These are phyloP conservation scores for Bonia amplexicaulis DNA, from an alignment of 176 grass and related monocot species.

Conservation along the genomic window DNA sequence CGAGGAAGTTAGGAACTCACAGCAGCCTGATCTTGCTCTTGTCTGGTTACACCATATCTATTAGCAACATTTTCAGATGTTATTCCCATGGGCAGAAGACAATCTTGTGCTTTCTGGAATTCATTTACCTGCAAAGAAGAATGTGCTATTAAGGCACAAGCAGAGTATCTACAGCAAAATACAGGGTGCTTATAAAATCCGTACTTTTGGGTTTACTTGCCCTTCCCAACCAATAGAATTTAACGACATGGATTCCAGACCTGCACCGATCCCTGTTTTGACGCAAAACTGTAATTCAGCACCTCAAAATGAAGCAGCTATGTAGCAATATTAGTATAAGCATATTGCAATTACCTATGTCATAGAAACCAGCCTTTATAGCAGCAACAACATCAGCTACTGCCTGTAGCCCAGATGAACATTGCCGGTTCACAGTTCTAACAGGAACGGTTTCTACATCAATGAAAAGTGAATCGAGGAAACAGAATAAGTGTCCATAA, in stretches of 20 bases:
- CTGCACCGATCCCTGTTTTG: conserved; percentile 86
- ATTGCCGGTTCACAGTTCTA: conserved; percentile 96
- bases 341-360: conserved; percentile 51
- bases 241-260: conserved; percentile 77
- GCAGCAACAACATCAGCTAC: conserved; percentile 82
- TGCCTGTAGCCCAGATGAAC: conserved; percentile 88
- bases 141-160: conserved; percentile 3
- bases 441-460: conserved; percentile 78
- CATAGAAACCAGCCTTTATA: conserved; percentile 94
- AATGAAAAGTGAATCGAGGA: not conserved
- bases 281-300: conserved; percentile 15
- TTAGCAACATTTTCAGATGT: conserved; percentile 98
- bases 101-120: conserved; percentile 84
- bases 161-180: not conserved
- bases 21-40: conserved; percentile 91
- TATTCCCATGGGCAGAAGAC: conserved; percentile 96
- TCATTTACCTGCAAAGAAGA: conserved; percentile 49
- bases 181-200: no score
- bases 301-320: not conserved
- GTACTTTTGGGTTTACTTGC: no score
- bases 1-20: conserved; percentile 46
- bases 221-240: conserved; percentile 79
- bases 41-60: conserved; percentile 69
- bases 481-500: not conserved
- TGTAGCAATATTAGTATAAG: not conserved